Evolutionary conservation across 768 basidiomycete genomes (phyloP), one percentile per base, ranked within the genome.

Genomic region (Amanita fuliginea): DNA sequence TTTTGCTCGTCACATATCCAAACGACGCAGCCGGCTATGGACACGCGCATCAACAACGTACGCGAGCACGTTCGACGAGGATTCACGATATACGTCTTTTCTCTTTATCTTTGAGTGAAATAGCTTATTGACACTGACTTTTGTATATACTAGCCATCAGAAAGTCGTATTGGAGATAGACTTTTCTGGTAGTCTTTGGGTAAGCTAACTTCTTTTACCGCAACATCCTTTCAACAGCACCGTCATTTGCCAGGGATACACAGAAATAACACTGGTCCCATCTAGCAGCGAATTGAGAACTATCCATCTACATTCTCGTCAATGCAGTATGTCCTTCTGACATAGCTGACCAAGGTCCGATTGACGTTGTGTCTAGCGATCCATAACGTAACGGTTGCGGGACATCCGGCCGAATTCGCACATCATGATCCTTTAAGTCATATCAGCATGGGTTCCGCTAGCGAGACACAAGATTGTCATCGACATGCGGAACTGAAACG

Each of bases 141-240:
- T 62, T 58, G 64, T 73, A 64, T 83, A 64, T 81, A 91, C 85
- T 82, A 89, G 86, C 68, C 88, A 95, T 69, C 95, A 97, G 77
- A 91, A 91, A 64, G 93, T 96, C 45, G 87, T 89, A 54, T 71
- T 97, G 56, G 91, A 95, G 69, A 81, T 97, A 53, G 90, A 94
- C 72, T 92, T 96, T 64, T 76, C 83, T 6, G 95, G 95, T 18
- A 74, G 74, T 60, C 74, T 93, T 59, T 86, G 86, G 78, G 93
- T 88, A 68, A 55, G 34, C 80, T 18, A 32, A 19, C 14, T 35
- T 44, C n/a, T 41, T 51, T 34, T 46, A 37, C 36, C 40, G 49
- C 24, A 45, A 21, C 35, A 47, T 45, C 50, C 46, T 16, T 33
- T 26, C 39, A 13, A 37, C 47, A 48, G 34, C 39, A 39, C 46